Percentiles rank a stretch among this genome's conserved stretches.
phyloP scores from a whole-genome alignment of 805 yeast genomes.

The Spathaspora passalidarum region DNA sequence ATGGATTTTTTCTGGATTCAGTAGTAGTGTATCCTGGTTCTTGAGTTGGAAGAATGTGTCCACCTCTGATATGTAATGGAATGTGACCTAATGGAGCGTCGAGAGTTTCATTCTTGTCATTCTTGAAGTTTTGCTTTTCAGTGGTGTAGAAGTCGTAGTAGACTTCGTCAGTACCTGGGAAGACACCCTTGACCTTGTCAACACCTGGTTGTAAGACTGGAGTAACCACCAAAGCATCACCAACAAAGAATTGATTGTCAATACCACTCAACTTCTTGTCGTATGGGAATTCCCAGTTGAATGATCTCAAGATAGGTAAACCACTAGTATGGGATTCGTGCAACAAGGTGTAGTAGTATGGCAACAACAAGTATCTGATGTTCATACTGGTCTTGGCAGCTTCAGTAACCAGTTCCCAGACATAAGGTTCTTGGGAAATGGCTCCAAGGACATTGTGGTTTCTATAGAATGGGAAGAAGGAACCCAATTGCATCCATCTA shows the following conservation, averaged over 20 bases:
- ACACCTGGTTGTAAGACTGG: constrained; percentile 24
- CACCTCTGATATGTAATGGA: constrained; percentile 22
- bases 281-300: constrained; percentile 21
- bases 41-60: constrained; percentile 20
- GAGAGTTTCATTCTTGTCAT: constrained; percentile 19
- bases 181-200: constrained; percentile 16
- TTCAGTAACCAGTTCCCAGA: constrained; percentile 23
- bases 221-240: constrained; percentile 22
- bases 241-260: constrained; percentile 24
- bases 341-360: constrained; percentile 24
- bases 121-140: constrained; percentile 12
- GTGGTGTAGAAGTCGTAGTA: constrained; percentile 25
- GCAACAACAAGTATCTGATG: constrained; percentile 34
- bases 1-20: constrained; percentile 20
- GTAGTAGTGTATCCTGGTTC: constrained; percentile 21
- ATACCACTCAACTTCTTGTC: constrained; percentile 13
- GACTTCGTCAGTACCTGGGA: constrained; percentile 19
- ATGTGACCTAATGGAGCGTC: constrained; percentile 24
- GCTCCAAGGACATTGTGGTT: constrained; percentile 27
- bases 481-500: constrained; percentile 32
- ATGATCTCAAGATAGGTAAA: constrained; percentile 20
- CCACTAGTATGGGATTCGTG: constrained; percentile 21
- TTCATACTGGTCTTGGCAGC: constrained; percentile 26
- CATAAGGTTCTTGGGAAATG: constrained; percentile 27
- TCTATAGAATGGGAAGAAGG: constrained; percentile 32